Conservation (phyloP, 169 alveolate species). For the Ichthyophthirius multifiliis region DNA sequence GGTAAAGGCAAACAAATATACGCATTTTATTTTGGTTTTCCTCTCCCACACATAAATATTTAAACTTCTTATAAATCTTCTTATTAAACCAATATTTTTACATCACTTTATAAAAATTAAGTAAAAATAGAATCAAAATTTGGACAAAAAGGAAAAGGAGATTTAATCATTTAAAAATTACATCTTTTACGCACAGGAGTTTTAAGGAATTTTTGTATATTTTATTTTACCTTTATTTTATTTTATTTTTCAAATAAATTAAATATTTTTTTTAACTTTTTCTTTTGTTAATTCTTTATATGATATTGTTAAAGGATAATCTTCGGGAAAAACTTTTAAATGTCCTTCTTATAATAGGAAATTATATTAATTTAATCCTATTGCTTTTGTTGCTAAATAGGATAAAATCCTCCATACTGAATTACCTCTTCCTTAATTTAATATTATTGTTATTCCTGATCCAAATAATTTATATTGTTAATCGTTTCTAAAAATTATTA, state of each 20-base stretch:
- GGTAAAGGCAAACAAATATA: constrained; percentile 6
- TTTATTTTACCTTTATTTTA: background rate
- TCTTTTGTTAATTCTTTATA: background rate
- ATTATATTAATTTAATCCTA: background rate
- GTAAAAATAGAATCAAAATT: background rate
- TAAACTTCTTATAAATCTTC: constrained; percentile 12
- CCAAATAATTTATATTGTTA: background rate
- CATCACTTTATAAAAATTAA: background rate
- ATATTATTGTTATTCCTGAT: background rate
- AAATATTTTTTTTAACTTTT: background rate
- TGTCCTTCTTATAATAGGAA: background rate
- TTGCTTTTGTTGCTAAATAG: background rate
- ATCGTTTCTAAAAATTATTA: background rate
- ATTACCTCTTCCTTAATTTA: background rate
- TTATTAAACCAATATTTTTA: background rate
- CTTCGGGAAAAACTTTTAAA: constrained; percentile 3
- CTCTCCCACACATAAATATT: background rate
- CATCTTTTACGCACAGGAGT: background rate
- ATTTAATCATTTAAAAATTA: background rate
- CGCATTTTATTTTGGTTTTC: background rate
- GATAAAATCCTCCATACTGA: background rate
- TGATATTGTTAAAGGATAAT: background rate
- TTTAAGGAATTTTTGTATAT: background rate
- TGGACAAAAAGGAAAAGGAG: constrained; percentile 7
- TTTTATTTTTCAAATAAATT: background rate